phyloP scores from a whole-genome alignment of 2,329 filamentous ascomycete genomes.

The Penicillium glabrum region DNA sequence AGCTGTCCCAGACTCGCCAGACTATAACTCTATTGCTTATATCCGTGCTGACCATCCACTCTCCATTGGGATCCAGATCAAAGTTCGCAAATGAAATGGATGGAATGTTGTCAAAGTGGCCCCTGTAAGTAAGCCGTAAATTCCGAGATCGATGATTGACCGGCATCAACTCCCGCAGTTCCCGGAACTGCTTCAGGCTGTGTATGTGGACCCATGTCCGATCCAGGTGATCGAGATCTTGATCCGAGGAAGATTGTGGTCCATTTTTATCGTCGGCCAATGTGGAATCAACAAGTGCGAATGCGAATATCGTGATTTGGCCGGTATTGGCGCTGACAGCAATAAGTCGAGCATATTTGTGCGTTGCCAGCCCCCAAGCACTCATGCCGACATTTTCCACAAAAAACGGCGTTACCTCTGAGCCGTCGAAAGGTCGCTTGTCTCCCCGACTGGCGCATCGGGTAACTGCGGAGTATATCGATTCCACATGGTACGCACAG shows the following conservation, averaged over 20 bases:
- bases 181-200: constrained; percentile 21
- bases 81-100: constrained; percentile 60
- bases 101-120: constrained; percentile 56
- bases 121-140: constrained; percentile 42
- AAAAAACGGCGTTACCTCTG: constrained; percentile 59
- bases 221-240: constrained; percentile 6
- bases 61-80: constrained; percentile 54
- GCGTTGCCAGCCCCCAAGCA: constrained; percentile 87
- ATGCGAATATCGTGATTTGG: constrained; percentile 59
- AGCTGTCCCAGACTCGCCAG: constrained; percentile 50
- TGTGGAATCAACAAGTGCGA: constrained; percentile 50
- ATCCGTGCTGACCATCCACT: constrained; percentile 59
- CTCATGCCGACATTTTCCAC: constrained; percentile 72
- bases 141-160: constrained; percentile 40
- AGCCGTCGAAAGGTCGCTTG: constrained; percentile 30
- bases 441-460: constrained; percentile 20
- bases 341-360: constrained; percentile 77
- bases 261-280: constrained; percentile 22
- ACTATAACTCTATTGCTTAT: constrained; percentile 52
- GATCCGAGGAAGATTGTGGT: constrained; percentile 7
- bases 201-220: constrained; percentile 38
- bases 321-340: constrained; percentile 78
- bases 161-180: constrained; percentile 30
- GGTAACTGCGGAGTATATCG: constrained; percentile 48
- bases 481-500: constrained; percentile 65